Evolutionary conservation across 2,329 filamentous ascomycete genomes (phyloP).

Genomic region (Mycosphaerella arachidis): DNA sequence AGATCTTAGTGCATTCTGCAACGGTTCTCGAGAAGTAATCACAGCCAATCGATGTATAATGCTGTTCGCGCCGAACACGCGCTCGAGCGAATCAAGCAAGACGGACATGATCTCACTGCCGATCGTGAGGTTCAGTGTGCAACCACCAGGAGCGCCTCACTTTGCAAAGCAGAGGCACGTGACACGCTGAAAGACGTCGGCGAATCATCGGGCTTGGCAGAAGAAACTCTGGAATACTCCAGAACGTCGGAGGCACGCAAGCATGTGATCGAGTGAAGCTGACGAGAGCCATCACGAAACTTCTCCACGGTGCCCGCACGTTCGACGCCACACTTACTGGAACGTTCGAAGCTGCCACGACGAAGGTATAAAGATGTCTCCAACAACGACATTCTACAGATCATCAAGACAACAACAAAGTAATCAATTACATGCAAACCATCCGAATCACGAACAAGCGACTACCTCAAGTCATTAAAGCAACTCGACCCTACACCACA

Average conservation of each 20-base stretch:
- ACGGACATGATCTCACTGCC: not conserved
- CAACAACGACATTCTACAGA: constrained; percentile 1
- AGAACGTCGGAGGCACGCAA: not conserved
- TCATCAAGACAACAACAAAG: constrained; percentile 24
- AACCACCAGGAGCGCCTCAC: not conserved
- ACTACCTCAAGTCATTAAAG: constrained; percentile 24
- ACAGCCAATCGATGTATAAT: not conserved
- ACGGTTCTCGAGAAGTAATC: not conserved
- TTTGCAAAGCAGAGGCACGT: not conserved
- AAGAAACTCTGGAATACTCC: not conserved
- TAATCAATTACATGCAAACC: constrained; percentile 26
- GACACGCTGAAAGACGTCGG: not conserved
- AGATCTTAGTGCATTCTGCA: constrained; percentile 3
- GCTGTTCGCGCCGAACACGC: not conserved
- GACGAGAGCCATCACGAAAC: constrained; percentile 11
- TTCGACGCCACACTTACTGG: constrained; percentile 9
- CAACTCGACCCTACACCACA: constrained; percentile 18
- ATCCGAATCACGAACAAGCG: constrained; percentile 23
- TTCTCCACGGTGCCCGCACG: constrained; percentile 12
- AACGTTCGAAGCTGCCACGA: constrained; percentile 11
- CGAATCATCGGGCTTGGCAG: not conserved
- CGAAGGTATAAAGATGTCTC: constrained; percentile 18
- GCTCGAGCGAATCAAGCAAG: not conserved
- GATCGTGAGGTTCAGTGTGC: not conserved
- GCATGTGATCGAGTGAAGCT: not conserved